Percentiles rank a stretch among this genome's conserved stretches.
phyloP scores from a whole-genome alignment of 257 asterid species.

The Solanum sejunctum region DNA sequence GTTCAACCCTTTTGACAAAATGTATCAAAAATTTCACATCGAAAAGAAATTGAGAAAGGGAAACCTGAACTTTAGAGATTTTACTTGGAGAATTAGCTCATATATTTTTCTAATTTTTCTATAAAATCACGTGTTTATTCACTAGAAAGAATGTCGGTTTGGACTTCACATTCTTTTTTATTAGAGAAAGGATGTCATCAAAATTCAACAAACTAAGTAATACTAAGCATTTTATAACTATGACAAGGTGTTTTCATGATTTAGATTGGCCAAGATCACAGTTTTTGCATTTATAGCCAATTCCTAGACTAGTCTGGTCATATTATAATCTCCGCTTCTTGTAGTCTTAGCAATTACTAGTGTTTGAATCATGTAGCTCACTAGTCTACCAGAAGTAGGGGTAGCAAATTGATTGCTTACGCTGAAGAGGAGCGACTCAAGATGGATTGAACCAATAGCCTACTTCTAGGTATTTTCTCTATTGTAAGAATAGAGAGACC shows the following conservation, averaged over 20 bases:
- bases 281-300: not conserved
- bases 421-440: not conserved
- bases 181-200: not conserved
- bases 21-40: not conserved
- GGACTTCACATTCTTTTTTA: not conserved
- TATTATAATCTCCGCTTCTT: not conserved
- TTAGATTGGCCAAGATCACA: not conserved
- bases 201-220: not conserved
- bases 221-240: not conserved
- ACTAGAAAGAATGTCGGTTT: not conserved
- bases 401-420: not conserved
- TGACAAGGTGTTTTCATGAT: not conserved
- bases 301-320: not conserved
- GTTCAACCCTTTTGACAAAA: not conserved
- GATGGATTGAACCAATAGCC: not conserved
- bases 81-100: not conserved
- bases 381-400: not conserved
- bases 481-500: not conserved
- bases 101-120: not conserved
- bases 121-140: not conserved
- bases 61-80: not conserved
- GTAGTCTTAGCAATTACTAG: not conserved
- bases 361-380: not conserved
- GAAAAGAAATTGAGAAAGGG: not conserved
- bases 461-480: not conserved